Base-by-base conservation (phyloP, 1,139 yeast genomes). In the Lodderomyces elongisporus region DNA sequence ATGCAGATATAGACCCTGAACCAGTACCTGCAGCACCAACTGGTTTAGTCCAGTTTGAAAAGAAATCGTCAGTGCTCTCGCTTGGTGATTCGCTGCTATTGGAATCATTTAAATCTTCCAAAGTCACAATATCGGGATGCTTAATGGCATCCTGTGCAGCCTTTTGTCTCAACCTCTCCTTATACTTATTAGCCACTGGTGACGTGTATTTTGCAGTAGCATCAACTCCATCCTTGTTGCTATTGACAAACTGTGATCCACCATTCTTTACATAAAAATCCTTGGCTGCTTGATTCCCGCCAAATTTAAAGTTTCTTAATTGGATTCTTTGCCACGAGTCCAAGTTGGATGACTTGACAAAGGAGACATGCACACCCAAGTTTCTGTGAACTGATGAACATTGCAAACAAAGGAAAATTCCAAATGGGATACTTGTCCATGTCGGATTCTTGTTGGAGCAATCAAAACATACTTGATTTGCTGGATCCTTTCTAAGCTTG, bases 281-380 rank as follows among this genome's bases (percentile, higher is more conserved):
- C 45, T 79, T 78, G 28, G 96, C 95, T 31, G 72, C 74, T 49
- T 80, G 80, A 58, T 91, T 91, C 14, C 97, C 98, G 35, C 97
- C 97, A 40, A 83, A 76, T 54, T 89, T 88, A 74, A 91, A 87
- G 54, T 87, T 78, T 52, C 96, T 74, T 55, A 91, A 67, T 58
- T 91, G 95, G 46, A 79, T 79, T 43, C 88, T 73, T 36, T 89
- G 85, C 96, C 97, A 91, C 38, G 72, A 62, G 60, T 91, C 98
- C 70, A 91, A 72, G 42, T 85, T 87, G 28, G 94, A 79, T 24
- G 96, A 85, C 54, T 89, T 85, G 31, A 91, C 97, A 48, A 69
- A 69, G 30, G 74, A 58, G 41, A 69, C 64, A 43, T 69, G 75
- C 17, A 68, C 74, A 4, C 75, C 75, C 49, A 68, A 51, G 49